Evolutionary conservation across 768 basidiomycete genomes (phyloP).

Genomic region (Austroboletus festivus): DNA sequence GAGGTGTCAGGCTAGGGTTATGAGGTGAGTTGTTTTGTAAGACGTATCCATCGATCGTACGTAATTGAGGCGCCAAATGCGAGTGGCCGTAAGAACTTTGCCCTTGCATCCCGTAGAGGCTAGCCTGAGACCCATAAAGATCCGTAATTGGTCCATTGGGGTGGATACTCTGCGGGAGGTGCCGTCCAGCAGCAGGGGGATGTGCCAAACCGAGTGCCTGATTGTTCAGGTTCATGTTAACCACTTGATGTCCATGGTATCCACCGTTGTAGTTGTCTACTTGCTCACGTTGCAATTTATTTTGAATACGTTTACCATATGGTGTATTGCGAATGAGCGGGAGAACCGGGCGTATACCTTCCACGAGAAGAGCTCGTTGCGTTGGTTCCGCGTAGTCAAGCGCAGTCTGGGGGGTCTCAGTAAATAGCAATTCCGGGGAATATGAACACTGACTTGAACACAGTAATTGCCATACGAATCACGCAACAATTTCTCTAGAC

Average conservation of each 20-base stretch:
- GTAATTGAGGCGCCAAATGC: conserved; percentile 53
- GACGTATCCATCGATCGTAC: conserved; percentile 79
- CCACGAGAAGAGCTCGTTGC: conserved; percentile 89
- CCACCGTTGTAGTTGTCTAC: conserved; percentile 60
- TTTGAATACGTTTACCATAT: conserved; percentile 98
- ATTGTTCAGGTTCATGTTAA: conserved; percentile 53
- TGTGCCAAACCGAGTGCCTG: conserved; percentile 50
- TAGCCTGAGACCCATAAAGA: conserved; percentile 60
- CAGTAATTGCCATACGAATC: conserved; percentile 98
- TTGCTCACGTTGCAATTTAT: conserved; percentile 95
- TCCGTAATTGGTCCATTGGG: conserved; percentile 57
- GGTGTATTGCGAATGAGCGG: conserved; percentile 99
- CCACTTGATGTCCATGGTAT: conserved; percentile 60
- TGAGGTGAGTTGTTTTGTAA: conserved; percentile 71
- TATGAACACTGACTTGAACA: conserved; percentile 59
- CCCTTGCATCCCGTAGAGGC: conserved; percentile 57
- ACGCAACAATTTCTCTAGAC: conserved; percentile 91
- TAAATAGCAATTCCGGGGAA: conserved; percentile 2
- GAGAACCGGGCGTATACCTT: conserved; percentile 97
- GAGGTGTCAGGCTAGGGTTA: conserved; percentile 57
- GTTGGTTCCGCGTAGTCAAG: conserved; percentile 95
- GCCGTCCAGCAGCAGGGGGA: conserved; percentile 47
- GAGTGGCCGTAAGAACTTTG: conserved; percentile 58
- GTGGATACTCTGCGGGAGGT: conserved; percentile 52
- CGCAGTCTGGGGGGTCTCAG: conserved; percentile 65